Conservation (phyloP, 352 stramenopile genomes). For the Pythium periplocum region DNA sequence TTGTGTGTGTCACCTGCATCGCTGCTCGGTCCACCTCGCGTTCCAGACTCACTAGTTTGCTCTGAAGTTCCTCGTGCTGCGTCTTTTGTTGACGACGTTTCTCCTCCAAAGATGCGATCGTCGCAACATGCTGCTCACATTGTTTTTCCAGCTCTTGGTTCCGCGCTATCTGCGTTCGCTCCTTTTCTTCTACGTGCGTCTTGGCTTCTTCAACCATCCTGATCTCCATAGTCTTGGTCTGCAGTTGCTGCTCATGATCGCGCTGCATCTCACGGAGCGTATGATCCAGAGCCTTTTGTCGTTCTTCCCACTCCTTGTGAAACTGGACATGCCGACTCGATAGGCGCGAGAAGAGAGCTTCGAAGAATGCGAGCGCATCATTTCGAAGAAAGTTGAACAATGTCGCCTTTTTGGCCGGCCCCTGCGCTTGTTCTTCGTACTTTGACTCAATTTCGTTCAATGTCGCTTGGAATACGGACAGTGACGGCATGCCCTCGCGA, state of each 20-base stretch:
- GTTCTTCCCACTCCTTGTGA: conserved; percentile 22
- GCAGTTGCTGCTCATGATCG: conserved; percentile 38
- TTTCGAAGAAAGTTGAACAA: conserved; percentile 65
- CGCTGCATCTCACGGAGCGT: conserved; percentile 29
- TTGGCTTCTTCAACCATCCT: conserved; percentile 41
- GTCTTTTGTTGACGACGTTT: conserved; percentile 19
- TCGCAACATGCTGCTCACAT: conserved; percentile 28
- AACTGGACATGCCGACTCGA: conserved; percentile 18
- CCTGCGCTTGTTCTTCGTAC: conserved; percentile 55
- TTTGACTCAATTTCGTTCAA: conserved; percentile 42
- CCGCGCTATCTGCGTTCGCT: conserved; percentile 26
- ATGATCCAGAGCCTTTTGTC: conserved; percentile 29
- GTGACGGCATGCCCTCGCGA: conserved; percentile 12
- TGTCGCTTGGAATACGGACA: conserved; percentile 23
- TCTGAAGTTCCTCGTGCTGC: conserved; percentile 31
- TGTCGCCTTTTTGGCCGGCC: conserved; percentile 59
- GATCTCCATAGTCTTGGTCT: conserved; percentile 42
- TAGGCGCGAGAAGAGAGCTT: conserved; percentile 42
- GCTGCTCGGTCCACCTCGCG: conserved; percentile 54
- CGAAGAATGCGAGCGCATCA: conserved; percentile 46
- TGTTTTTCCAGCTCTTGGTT: conserved; percentile 35
- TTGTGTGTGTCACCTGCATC: conserved; percentile 42
- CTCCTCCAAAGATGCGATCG: conserved; percentile 29
- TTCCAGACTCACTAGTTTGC: conserved; percentile 20
- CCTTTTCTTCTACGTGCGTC: conserved; percentile 49